phyloP scores from a whole-genome alignment of 192 early-diverging fungal species.

The Linnemannia schmuckeri region DNA sequence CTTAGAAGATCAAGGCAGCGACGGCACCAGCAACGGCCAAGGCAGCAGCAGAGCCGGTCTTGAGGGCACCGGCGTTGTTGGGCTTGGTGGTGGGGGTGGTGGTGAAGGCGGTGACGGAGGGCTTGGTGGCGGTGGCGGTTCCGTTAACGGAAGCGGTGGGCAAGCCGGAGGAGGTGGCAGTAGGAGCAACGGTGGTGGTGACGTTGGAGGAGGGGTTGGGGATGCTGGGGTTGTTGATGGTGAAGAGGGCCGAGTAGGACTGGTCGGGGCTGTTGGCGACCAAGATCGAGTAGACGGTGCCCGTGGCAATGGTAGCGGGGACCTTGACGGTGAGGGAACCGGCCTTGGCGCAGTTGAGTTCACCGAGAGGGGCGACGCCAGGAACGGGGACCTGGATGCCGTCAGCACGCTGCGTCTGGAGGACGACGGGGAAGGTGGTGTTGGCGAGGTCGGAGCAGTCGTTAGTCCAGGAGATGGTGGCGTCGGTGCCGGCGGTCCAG shows the following conservation, averaged over 20 bases:
- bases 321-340: constrained; percentile 16
- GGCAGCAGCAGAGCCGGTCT: constrained; percentile 48
- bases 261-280: constrained; percentile 15
- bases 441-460: constrained; percentile 15
- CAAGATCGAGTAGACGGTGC: constrained; percentile 40
- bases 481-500: constrained; percentile 19
- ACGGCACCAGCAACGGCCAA: constrained; percentile 38
- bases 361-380: constrained; percentile 18
- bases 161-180: not conserved
- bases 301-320: constrained; percentile 22
- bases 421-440: constrained; percentile 18
- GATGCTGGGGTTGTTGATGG: constrained; percentile 26
- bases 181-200: not conserved
- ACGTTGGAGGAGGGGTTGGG: not conserved
- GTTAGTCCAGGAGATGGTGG: constrained; percentile 31
- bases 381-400: constrained; percentile 5
- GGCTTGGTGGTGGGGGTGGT: not conserved
- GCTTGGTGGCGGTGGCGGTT: not conserved
- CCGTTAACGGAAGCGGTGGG: not conserved
- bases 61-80: constrained; percentile 32
- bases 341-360: constrained; percentile 18
- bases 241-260: constrained; percentile 52
- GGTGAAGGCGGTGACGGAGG: constrained; percentile 7
- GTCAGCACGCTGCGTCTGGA: not conserved
- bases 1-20: constrained; percentile 42